Conservation (phyloP, 225 moss, liverwort and hornwort species). For the Bryum argenteum region DNA sequence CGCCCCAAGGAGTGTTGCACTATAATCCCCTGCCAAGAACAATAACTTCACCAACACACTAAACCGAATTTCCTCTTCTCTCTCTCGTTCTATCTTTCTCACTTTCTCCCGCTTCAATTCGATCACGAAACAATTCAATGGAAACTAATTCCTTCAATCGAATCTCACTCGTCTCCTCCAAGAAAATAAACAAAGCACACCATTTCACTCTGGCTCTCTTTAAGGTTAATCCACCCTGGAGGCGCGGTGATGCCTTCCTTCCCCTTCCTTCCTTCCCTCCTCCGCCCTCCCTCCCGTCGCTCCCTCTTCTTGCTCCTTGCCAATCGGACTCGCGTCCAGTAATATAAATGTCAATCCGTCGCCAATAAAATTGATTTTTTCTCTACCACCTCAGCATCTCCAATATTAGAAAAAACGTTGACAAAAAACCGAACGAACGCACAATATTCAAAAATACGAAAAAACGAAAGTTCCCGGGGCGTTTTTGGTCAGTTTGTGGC, state of each 20-base stretch:
- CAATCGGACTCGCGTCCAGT: neutral
- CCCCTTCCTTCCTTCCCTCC: neutral
- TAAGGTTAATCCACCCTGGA: slow-evolving; percentile 27
- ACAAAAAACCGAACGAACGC: neutral
- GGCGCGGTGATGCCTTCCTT: neutral
- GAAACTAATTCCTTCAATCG: slow-evolving; percentile 13
- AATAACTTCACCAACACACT: slow-evolving; percentile 18
- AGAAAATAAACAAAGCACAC: neutral
- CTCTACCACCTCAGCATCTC: slow-evolving; percentile 31
- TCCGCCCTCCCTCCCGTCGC: neutral
- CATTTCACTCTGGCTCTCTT: slow-evolving; percentile 14
- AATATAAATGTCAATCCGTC: slow-evolving; percentile 10
- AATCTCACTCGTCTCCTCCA: slow-evolving; percentile 33
- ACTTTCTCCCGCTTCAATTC: neutral
- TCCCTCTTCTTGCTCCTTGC: slow-evolving; percentile 1
- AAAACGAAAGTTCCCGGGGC: neutral
- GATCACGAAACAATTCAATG: slow-evolving; percentile 29
- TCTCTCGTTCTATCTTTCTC: neutral
- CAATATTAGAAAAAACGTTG: slow-evolving; percentile 32
- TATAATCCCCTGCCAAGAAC: slow-evolving; percentile 25
- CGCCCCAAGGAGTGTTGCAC: neutral
- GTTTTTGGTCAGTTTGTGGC: neutral
- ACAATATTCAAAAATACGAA: slow-evolving; percentile 15
- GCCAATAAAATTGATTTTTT: slow-evolving; percentile 18
- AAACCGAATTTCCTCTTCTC: slow-evolving; percentile 22